Evolutionary conservation across 208 protist genomes (phyloP).

Genomic region (Trypanosomatidae sp.): DNA sequence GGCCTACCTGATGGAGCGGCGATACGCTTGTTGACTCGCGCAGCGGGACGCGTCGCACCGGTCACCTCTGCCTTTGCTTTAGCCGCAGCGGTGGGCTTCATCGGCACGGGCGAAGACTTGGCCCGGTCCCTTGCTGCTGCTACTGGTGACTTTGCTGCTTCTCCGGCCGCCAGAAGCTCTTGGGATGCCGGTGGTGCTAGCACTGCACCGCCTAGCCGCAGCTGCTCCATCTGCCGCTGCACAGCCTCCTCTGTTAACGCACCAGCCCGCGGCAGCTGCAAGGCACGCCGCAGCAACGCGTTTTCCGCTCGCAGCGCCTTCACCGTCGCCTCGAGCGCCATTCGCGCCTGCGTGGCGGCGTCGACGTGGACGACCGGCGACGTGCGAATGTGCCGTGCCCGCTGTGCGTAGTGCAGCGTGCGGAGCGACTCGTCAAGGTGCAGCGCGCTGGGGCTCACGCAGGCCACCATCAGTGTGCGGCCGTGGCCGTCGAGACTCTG

Average conservation of each 20-base stretch:
- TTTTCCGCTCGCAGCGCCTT: constrained; percentile 53
- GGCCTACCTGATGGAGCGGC: too few species aligned
- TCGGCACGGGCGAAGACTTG: too few species aligned
- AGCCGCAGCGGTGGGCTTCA: too few species aligned
- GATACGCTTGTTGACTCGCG: too few species aligned
- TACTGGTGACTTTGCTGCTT: too few species aligned
- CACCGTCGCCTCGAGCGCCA: constrained; percentile 43
- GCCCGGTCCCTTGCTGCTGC: too few species aligned
- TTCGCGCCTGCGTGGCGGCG: constrained; percentile 54
- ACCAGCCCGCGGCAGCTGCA: constrained; percentile 9
- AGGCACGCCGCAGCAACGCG: constrained; percentile 37
- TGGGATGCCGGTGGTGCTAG: neutral
- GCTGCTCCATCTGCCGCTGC: constrained; percentile 10
- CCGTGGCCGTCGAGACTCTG: constrained; percentile 78
- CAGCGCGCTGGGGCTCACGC: constrained; percentile 68
- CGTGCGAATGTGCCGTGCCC: constrained; percentile 58
- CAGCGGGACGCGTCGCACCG: too few species aligned
- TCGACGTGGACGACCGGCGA: constrained; percentile 65
- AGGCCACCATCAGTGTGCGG: constrained; percentile 74
- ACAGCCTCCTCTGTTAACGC: constrained; percentile 11
- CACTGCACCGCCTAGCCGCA: neutral
- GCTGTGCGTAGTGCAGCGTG: constrained; percentile 82
- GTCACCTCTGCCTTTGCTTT: too few species aligned
- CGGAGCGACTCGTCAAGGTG: constrained; percentile 84
- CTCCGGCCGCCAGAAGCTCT: too few species aligned